phyloP scores from a whole-genome alignment of 768 basidiomycete species.

The Pleurotus citrinopileatus region DNA sequence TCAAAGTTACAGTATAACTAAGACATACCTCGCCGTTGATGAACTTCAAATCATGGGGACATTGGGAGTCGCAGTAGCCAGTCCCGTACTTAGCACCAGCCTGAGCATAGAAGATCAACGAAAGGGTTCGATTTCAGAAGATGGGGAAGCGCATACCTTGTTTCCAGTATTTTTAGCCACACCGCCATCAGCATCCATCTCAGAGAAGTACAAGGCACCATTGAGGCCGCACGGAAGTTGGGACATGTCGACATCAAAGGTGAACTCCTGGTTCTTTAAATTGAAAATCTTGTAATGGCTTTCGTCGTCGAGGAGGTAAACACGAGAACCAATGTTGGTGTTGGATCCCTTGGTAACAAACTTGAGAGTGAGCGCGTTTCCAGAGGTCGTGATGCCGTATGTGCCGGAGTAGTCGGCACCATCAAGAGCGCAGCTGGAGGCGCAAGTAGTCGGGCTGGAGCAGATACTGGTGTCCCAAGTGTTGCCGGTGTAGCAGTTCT shows the following conservation, averaged over 20 bases:
- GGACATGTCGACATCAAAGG: conserved; percentile 60
- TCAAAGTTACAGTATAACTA: conserved; percentile 20
- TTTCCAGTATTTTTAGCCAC: not conserved
- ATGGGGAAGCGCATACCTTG: conserved; percentile 16
- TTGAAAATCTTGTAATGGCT: conserved; percentile 37
- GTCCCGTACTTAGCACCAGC: conserved; percentile 29
- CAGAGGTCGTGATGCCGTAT: conserved; percentile 35
- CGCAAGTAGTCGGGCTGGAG: conserved; percentile 23
- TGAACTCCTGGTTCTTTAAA: conserved; percentile 56
- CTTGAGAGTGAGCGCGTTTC: conserved; percentile 29
- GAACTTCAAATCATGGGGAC: conserved; percentile 45
- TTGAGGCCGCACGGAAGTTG: conserved; percentile 49
- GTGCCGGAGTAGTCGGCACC: conserved; percentile 31
- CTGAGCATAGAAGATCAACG: conserved; percentile 29
- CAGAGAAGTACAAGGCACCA: conserved; percentile 30
- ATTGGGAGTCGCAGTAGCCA: conserved; percentile 27
- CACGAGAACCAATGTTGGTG: conserved; percentile 18
- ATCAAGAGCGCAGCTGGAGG: conserved; percentile 18
- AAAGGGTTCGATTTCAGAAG: not conserved
- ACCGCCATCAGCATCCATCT: conserved; percentile 9
- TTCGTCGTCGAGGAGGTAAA: conserved; percentile 29
- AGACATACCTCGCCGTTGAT: conserved; percentile 34
- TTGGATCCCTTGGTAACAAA: conserved; percentile 26
- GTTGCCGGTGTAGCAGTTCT: conserved; percentile 36
- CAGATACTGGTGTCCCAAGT: conserved; percentile 35